Evolutionary conservation across 1,139 yeast genomes (phyloP), one percentile per base, ranked within the genome.

Genomic region (Nadsonia starkeyi-henricii): DNA sequence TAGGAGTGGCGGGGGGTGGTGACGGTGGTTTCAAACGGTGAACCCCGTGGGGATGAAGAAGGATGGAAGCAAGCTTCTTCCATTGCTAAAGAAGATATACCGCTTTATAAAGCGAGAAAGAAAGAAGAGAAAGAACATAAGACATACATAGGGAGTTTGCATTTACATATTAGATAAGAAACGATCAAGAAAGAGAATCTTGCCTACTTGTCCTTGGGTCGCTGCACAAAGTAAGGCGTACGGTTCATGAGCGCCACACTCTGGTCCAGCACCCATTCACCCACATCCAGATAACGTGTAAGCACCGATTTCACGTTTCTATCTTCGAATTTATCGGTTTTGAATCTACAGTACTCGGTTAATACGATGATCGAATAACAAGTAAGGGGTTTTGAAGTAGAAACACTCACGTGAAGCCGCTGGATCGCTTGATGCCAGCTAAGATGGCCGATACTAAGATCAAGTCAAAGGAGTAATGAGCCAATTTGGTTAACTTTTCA

Each of bases 341-440:
- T 65, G 45, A 67, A 53, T 12, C 64, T 60, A 44, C 2, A 7
- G 42, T 8, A 26, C 15, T 12, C 18, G 20, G 26, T 23, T 30
- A 30, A 13, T 18, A 12, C n/a, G 36, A 26, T 20, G 20, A 9
- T 15, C 18, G n/a, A 18, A 5, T 20, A 19, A 33, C 20, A 8
- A 12, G 17, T 20, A 9, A 7, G 9, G 8, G 9, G 5, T 5
- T 23, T 9, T 23, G 5, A 23, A 23, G 9, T 5, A 5, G 28
- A 9, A 23, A 42, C 48, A 67, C 74, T 51, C 61, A 70, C 69
- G 86, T 75, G 44, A 89, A 70, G 0, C 97, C 97, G 2, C 96
- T 82, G 57, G 81, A 80, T 62, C 95, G 77, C 66, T 82, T 85
- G 47, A 91, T 79, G 1, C 96, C 97, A 0, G 97, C 95, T 49